Evolutionary conservation across 1,284 basidiomycete genomes (phyloP), one percentile per base, ranked within the genome.

Genomic region (Heliocybe sulcata): DNA sequence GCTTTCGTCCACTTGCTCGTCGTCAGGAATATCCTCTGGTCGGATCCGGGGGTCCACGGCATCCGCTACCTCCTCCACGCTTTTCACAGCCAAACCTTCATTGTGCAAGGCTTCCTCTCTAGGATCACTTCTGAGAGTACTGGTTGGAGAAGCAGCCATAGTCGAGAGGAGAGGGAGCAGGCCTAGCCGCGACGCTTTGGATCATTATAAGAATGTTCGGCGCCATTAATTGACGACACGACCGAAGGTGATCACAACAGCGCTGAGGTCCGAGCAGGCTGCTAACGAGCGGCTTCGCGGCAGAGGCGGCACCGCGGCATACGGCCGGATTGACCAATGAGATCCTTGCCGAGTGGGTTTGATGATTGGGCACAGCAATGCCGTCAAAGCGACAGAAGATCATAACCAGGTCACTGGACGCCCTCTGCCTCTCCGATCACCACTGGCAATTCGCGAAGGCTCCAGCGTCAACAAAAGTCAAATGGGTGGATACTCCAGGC

Each of bases 11-110:
- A 69, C 62, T 23, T 59, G 54, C 2, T 60, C 61, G 42, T 59
- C 56, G 42, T 57, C 57, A 6, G 67, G 61, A 26, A 59, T 57
- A 14, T 64, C 59, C 4, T 56, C 54, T 2, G 61, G 60, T 16
- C 55, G 47, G 23, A 70, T 63, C 33, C 67, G 62, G 6, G 67
- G 64, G 56, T 69, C 66, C 26, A 68, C 58, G 22, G 53, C 52
- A 16, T 67, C 63, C 16, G 56, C 56, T n/a, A 64, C 61, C 29
- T 63, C 62, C 12, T 61, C 55, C 27, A 64, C 51, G 22, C 58
- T 60, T 19, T 60, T 56, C 25, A 60, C 53, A 16, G 58, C 63
- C 27, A 65, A 54, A n/a, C 47, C 47, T 25, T 49, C 27, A 26
- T 29, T 29, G n/a, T 49, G 25, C 12, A 29, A 6, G 27, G 22